Conservation (phyloP, 768 basidiomycete genomes). For the Botryobasidium botryosum region DNA sequence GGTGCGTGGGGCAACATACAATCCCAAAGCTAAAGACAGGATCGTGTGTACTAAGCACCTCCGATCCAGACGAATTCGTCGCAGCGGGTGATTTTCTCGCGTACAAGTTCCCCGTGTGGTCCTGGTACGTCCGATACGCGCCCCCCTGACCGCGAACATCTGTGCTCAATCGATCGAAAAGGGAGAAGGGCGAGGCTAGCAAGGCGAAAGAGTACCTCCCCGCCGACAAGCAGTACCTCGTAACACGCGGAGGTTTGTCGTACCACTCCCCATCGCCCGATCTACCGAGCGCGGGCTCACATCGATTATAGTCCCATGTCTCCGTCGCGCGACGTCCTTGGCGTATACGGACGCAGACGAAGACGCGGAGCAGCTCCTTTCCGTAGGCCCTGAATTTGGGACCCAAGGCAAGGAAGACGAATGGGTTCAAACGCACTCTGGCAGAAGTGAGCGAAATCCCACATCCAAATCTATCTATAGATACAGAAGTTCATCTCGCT, state of each 20-base stretch:
- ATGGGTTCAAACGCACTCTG: slow-evolving; percentile 97
- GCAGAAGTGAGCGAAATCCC: slow-evolving; percentile 26
- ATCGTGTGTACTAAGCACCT: slow-evolving; percentile 1
- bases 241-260: slow-evolving; percentile 55
- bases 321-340: slow-evolving; percentile 79
- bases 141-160: too few species aligned
- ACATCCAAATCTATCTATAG: background rate
- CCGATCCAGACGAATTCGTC: slow-evolving; percentile 79
- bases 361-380: slow-evolving; percentile 83
- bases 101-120: slow-evolving; percentile 98
- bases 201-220: slow-evolving; percentile 90
- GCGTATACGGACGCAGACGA: slow-evolving; percentile 94
- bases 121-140: slow-evolving; percentile 52
- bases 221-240: slow-evolving; percentile 86
- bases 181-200: slow-evolving; percentile 83
- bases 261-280: background rate
- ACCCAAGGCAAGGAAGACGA: slow-evolving; percentile 52
- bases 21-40: too few species aligned
- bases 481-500: background rate
- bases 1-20: too few species aligned
- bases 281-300: too few species aligned
- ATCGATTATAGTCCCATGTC: slow-evolving; percentile 86
- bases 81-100: slow-evolving; percentile 93
- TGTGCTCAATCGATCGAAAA: slow-evolving; percentile 20
- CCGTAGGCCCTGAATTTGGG: slow-evolving; percentile 43